Percentiles rank a stretch among this genome's conserved stretches.
Evolutionary conservation across 768 basidiomycete species (phyloP).

Genomic region (Termitomyces sp.): DNA sequence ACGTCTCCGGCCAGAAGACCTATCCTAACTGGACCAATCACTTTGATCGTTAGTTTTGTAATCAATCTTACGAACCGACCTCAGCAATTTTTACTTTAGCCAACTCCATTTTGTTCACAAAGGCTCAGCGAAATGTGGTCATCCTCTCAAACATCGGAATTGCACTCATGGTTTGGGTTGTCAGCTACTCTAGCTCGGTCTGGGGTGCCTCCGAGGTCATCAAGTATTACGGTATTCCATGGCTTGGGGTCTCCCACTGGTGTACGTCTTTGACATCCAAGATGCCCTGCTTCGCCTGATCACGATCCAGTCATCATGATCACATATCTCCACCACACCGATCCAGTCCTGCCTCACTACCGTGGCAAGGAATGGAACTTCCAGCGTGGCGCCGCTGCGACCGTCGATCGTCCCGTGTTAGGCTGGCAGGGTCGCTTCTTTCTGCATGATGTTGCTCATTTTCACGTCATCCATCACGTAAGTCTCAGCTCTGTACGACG

Average conservation of each 20-base stretch:
- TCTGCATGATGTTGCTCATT: constrained; percentile 61
- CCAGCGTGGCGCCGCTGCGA: constrained; percentile 56
- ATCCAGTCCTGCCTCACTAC: constrained; percentile 50
- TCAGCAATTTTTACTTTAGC: constrained; percentile 25
- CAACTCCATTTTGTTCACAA: constrained; percentile 49
- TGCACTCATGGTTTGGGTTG: constrained; percentile 35
- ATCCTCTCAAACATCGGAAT: constrained; percentile 56
- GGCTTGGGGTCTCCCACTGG: constrained; percentile 52
- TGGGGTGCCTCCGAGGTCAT: constrained; percentile 35
- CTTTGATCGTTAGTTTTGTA: constrained; percentile 45
- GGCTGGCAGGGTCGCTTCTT: constrained; percentile 65
- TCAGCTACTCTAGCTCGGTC: constrained; percentile 26
- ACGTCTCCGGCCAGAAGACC: constrained; percentile 54
- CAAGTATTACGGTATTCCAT: constrained; percentile 46
- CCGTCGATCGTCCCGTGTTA: constrained; percentile 51
- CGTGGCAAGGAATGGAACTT: constrained; percentile 53
- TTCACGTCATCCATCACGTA: constrained; percentile 59
- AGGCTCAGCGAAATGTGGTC: constrained; percentile 43
- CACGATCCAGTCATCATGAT: constrained; percentile 36
- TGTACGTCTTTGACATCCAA: constrained; percentile 25
- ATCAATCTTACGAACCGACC: not conserved
- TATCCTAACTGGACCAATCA: constrained; percentile 63
- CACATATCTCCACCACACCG: constrained; percentile 61
- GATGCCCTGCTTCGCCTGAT: not conserved
- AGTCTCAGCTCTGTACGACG: constrained; percentile 9